Percentiles rank a stretch among this genome's conserved stretches.
phyloP scores from a whole-genome alignment of 2,329 filamentous ascomycete genomes.

The Neonectria punicea region DNA sequence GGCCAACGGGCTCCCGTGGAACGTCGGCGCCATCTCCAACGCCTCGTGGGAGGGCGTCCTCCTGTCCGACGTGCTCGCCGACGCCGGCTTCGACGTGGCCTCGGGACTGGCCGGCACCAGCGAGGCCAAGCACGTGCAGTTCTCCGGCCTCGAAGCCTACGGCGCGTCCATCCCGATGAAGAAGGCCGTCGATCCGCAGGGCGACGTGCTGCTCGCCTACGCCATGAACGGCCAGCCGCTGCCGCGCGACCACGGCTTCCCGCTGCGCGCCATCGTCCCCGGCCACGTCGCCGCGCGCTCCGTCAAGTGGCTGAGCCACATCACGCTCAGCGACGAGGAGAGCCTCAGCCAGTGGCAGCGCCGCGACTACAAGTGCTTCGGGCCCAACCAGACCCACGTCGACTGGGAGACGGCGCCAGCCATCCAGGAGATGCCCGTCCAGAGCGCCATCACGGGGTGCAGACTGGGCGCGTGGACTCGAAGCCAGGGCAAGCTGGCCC shows the following conservation, averaged over 20 bases:
- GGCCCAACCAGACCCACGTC: constrained; percentile 68
- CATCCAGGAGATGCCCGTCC: constrained; percentile 76
- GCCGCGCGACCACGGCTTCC: constrained; percentile 73
- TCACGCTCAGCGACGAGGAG: constrained; percentile 73
- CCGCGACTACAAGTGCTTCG: constrained; percentile 75
- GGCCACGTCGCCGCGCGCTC: constrained; percentile 74
- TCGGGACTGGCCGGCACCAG: constrained; percentile 50
- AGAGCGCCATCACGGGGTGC: constrained; percentile 70
- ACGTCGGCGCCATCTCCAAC: constrained; percentile 68
- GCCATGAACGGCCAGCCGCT: constrained; percentile 73
- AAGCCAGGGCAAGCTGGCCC: constrained; percentile 19
- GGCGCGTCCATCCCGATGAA: constrained; percentile 69
- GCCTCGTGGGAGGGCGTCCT: constrained; percentile 68
- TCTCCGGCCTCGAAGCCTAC: constrained; percentile 69
- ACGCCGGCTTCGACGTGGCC: constrained; percentile 62
- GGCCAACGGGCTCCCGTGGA: constrained; percentile 70
- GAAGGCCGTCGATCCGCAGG: constrained; percentile 67
- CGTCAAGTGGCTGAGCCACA: constrained; percentile 75
- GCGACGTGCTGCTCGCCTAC: constrained; percentile 74
- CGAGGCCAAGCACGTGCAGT: constrained; percentile 63
- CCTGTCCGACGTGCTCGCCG: constrained; percentile 64
- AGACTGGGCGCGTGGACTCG: constrained; percentile 53
- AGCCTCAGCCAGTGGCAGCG: constrained; percentile 73
- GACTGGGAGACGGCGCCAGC: constrained; percentile 72
- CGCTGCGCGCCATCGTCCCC: constrained; percentile 70